Conservation (phyloP, 2,329 filamentous ascomycete genomes). For the Sporothrix protearum region DNA sequence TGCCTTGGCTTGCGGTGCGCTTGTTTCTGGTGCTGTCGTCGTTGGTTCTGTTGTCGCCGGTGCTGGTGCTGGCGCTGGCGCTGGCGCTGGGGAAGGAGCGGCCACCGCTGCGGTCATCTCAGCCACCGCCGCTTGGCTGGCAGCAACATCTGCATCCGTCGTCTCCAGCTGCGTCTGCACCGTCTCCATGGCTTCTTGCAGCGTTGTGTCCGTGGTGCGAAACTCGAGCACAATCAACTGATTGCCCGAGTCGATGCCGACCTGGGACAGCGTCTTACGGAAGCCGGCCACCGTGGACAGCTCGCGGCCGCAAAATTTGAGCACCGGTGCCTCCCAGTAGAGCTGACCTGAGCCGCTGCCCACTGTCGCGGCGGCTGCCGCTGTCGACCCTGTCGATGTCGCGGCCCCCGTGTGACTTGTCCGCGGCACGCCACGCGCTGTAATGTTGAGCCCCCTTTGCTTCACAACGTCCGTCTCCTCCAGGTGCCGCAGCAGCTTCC, state of each 20-base stretch:
- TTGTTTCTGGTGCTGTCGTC: neutral
- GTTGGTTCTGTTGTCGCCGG: neutral
- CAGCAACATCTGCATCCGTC: conserved; percentile 60
- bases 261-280: conserved; percentile 81
- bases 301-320: conserved; percentile 80
- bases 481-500: conserved; percentile 85
- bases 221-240: conserved; percentile 76
- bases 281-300: conserved; percentile 73
- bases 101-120: conserved; percentile 22
- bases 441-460: conserved; percentile 69
- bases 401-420: conserved; percentile 46
- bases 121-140: conserved; percentile 24
- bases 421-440: conserved; percentile 71
- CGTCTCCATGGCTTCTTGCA: conserved; percentile 80
- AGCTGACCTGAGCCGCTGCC: conserved; percentile 66
- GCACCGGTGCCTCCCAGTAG: conserved; percentile 80
- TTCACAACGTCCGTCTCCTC: conserved; percentile 68
- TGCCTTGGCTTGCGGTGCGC: neutral
- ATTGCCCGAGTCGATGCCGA: conserved; percentile 82
- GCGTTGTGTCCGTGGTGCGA: conserved; percentile 67
- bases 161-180: conserved; percentile 53
- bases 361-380: conserved; percentile 38
- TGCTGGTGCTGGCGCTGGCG: neutral
- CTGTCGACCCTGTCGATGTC: conserved; percentile 36
- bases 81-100: neutral